Percentiles rank a stretch among this genome's conserved stretches.
phyloP scores from a whole-genome alignment of 495 filamentous ascomycete genomes.

The Wilcoxina mikolae region DNA sequence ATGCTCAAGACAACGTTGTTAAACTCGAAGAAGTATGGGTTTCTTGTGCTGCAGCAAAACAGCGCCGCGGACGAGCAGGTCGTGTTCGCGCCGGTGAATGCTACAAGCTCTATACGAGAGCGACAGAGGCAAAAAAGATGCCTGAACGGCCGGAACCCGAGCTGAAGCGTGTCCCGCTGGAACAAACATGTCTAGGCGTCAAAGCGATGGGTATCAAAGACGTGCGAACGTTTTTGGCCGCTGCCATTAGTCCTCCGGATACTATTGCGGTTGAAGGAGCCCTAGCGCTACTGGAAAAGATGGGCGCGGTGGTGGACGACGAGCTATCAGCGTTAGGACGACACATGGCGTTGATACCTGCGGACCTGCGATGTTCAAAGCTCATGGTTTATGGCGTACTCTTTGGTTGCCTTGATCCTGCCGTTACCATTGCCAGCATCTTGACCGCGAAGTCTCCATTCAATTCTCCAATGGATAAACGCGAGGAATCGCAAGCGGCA shows the following conservation, averaged over 20 bases:
- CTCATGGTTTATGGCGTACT: conserved; percentile 90
- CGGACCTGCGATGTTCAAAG: conserved; percentile 84
- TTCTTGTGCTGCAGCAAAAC: conserved; percentile 85
- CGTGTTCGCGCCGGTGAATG: conserved; percentile 80
- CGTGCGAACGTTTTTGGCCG: conserved; percentile 62
- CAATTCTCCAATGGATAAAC: conserved; percentile 59
- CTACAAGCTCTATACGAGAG: conserved; percentile 87
- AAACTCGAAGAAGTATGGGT: conserved; percentile 91
- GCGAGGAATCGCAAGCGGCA: conserved; percentile 68
- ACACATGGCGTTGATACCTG: conserved; percentile 72
- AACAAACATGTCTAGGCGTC: conserved; percentile 86
- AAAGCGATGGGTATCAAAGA: conserved; percentile 85
- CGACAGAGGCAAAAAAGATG: conserved; percentile 67
- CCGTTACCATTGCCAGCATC: conserved; percentile 79
- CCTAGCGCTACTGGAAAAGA: conserved; percentile 56
- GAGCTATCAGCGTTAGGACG: conserved; percentile 78
- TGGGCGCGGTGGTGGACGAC: conserved; percentile 75
- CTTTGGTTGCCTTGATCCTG: conserved; percentile 78
- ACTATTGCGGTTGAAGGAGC: conserved; percentile 73
- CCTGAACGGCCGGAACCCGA: conserved; percentile 80
- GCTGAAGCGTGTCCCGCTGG: conserved; percentile 78
- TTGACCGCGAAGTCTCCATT: conserved; percentile 76
- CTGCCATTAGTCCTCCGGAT: conserved; percentile 77
- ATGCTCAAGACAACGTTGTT: conserved; percentile 84
- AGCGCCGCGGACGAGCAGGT: conserved; percentile 87